Base-by-base conservation (phyloP, 345 rosid genomes). In the Rhodamnia rubescens region DNA sequence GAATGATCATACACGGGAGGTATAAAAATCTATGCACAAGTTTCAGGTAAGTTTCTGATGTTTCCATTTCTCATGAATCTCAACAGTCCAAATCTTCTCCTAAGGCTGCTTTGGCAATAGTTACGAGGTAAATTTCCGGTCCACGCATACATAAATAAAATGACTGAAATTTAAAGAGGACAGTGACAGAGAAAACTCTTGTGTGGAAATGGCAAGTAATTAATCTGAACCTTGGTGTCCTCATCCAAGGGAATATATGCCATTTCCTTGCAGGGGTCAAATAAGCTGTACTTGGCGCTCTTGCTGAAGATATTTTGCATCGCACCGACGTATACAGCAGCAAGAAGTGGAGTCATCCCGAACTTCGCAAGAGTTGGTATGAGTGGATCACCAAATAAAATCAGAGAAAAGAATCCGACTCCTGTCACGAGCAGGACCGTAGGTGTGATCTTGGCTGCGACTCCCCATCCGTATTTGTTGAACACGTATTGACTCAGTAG, bases 261-360 rank as follows among this genome's bases (percentile, higher is more conserved):
- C 99, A 97, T 97, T 89, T 97, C 99, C 88, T 96, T 97, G 92
- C 99, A 97, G 58, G 99, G 98, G 84, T 96, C 99, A 69, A 97
- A 97, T 89, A 97, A 92, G 85, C 98, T 97, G 94, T 97, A 97
- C 86, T 97, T 97, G 87, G 99, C 99, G 58, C 99, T 97, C 97
- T 97, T 97, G 93, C 99, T 97, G 98, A 97, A 97, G 87, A 97
- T 96, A 88, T 97, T 97, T 90, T 97, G 99, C 91, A 97, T 58
- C 56, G 99, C 99, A 74, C 99, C 99, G n/a, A 97, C 98, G 27
- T 93, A 96, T 56, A 97, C 99, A 10, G 99, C 98, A 53, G 99
- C 98, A 58, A 97, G 98, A 88, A 97, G 95, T 47, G 99, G 98
- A 83, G 98, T 96, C 98, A 97, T 87, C 85, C 99, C 99, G 2